Evolutionary conservation across 179 eudicot species (phyloP).

Genomic region (Drosera spatulata): DNA sequence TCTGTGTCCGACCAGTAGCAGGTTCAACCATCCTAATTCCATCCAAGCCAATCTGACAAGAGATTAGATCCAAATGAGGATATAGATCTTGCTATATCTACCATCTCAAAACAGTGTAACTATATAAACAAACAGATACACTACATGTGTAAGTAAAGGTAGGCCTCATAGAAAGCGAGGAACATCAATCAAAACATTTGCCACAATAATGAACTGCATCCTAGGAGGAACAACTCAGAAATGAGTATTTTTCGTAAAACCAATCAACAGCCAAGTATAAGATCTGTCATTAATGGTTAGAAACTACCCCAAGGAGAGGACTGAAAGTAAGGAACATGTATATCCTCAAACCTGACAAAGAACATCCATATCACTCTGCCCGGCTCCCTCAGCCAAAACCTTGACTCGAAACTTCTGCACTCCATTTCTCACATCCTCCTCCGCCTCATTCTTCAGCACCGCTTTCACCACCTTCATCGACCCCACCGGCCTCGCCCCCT

Average conservation of each 20-base stretch:
- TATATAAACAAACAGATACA: background rate
- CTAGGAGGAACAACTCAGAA: too few species aligned
- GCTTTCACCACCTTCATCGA: constrained; percentile 47
- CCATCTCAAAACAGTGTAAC: background rate
- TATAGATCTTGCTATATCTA: background rate
- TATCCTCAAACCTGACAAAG: constrained; percentile 63
- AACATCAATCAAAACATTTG: too few species aligned
- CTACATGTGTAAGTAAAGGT: too few species aligned
- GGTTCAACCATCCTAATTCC: constrained; percentile 87
- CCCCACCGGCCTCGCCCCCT: constrained; percentile 14
- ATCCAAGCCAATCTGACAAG: constrained; percentile 74
- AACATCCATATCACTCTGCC: constrained; percentile 74
- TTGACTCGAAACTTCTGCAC: constrained; percentile 77
- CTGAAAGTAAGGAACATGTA: background rate
- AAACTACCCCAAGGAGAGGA: too few species aligned
- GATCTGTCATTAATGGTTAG: too few species aligned
- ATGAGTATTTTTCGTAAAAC: too few species aligned
- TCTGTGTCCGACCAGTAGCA: constrained; percentile 51
- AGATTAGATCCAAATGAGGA: background rate
- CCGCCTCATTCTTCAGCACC: constrained; percentile 32
- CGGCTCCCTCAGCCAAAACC: constrained; percentile 66
- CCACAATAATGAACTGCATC: too few species aligned
- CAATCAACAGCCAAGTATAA: too few species aligned
- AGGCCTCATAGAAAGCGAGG: too few species aligned
- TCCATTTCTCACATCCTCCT: constrained; percentile 43